Percentiles rank a stretch among this genome's conserved stretches.
These are phyloP conservation scores for Macrolepiota albuminosa DNA, from an alignment of 768 basidiomycete genomes.

Conservation along the genomic window DNA sequence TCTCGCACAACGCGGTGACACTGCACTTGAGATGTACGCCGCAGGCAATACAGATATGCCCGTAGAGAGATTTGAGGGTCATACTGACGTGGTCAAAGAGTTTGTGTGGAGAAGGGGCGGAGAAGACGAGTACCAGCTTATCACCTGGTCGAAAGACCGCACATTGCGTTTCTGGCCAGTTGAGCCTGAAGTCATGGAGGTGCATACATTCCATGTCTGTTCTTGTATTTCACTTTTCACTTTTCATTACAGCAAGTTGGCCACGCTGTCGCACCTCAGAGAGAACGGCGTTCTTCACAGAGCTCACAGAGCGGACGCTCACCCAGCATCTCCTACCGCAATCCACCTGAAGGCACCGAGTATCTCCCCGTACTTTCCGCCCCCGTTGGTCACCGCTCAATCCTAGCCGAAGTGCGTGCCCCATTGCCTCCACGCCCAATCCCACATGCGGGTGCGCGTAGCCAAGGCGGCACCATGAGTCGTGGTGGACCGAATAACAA, in stretches of 20 bases:
- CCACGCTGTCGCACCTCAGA: conserved; percentile 26
- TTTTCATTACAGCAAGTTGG: conserved; percentile 43
- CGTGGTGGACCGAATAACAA: conserved; percentile 45
- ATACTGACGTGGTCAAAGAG: conserved; percentile 93
- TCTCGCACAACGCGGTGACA: conserved; percentile 84
- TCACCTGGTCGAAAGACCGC: conserved; percentile 81
- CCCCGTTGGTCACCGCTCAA: conserved; percentile 60
- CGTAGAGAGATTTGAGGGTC: conserved; percentile 79
- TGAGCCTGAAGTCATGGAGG: conserved; percentile 64
- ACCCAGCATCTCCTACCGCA: conserved; percentile 47
- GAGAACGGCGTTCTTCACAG: conserved; percentile 27
- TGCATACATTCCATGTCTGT: conserved; percentile 18
- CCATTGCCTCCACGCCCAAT: conserved; percentile 12
- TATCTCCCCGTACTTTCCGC: conserved; percentile 52
- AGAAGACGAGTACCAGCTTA: conserved; percentile 53
- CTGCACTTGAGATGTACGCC: conserved; percentile 80
- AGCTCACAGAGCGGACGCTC: conserved; percentile 18
- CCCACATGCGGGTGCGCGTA: conserved; percentile 10
- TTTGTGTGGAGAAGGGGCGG: conserved; percentile 90
- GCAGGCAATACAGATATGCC: conserved; percentile 35
- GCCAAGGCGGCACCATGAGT: conserved; percentile 42
- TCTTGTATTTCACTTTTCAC: conserved; percentile 8
- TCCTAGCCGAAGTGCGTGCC: conserved; percentile 69
- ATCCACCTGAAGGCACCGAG: conserved; percentile 37
- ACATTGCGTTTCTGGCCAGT: conserved; percentile 92